Conservation (phyloP, 1,284 basidiomycete species). For the Cryptococcus deneoformans region DNA sequence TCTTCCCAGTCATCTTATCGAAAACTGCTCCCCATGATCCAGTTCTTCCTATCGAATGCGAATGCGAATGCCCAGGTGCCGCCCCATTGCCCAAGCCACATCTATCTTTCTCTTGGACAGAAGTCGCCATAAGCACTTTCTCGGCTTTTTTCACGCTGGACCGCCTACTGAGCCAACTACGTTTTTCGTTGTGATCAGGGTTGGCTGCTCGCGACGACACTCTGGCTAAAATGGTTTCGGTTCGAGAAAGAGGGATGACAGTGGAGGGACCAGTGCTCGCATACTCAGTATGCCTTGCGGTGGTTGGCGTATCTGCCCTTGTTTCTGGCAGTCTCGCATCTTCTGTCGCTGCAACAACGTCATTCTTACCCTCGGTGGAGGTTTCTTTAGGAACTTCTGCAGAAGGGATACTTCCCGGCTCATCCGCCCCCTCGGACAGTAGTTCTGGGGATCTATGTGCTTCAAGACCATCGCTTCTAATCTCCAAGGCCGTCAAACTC, state of each 20-base stretch:
- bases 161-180: slow-evolving; percentile 11
- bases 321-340: neutral
- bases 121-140: too few relatives aligned
- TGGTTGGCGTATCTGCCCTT: neutral
- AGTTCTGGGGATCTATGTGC: too few relatives aligned
- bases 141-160: slow-evolving; percentile 2
- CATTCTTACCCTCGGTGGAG: too few relatives aligned
- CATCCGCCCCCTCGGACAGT: too few relatives aligned
- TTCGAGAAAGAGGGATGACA: neutral
- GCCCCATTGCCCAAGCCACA: neutral
- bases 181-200: slow-evolving; percentile 3
- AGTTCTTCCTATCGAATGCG: slow-evolving; percentile 5
- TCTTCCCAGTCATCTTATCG: slow-evolving; percentile 10
- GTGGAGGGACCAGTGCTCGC: neutral
- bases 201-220: neutral
- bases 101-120: neutral
- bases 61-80: neutral
- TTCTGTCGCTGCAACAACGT: too few relatives aligned
- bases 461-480: too few relatives aligned
- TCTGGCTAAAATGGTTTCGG: neutral
- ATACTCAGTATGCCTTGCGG: neutral
- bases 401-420: too few relatives aligned
- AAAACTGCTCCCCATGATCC: slow-evolving; percentile 9
- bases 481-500: neutral
- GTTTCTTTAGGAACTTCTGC: too few relatives aligned